These are phyloP conservation scores for Populus hybrid DNA, from an alignment of 441 rosid species.

Conservation along the genomic window DNA sequence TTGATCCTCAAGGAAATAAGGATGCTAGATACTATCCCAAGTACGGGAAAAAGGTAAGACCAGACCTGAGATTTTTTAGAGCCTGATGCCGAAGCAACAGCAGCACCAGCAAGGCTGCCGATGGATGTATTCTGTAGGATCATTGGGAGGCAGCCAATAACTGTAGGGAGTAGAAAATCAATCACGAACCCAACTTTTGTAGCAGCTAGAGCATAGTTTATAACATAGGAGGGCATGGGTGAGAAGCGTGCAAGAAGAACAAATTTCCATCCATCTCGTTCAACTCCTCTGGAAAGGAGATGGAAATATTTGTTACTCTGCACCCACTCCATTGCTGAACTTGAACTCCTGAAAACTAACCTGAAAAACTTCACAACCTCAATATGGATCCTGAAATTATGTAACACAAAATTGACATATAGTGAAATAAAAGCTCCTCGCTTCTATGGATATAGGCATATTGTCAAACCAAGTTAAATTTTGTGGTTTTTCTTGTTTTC, in stretches of 20 bases:
- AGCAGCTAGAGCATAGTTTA: constrained; percentile 87
- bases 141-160: constrained; percentile 82
- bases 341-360: constrained; percentile 69
- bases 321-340: constrained; percentile 63
- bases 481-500: too few relatives aligned
- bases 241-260: constrained; percentile 95
- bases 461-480: too few relatives aligned
- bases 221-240: constrained; percentile 80
- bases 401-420: not conserved
- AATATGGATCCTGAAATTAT: constrained; percentile 3
- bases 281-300: constrained; percentile 76
- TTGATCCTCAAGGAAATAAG: constrained; percentile 69
- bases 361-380: constrained; percentile 34
- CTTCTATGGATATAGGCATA: too few relatives aligned
- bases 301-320: constrained; percentile 66
- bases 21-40: constrained; percentile 75
- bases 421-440: too few relatives aligned
- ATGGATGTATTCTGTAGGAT: constrained; percentile 90
- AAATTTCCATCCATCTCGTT: constrained; percentile 89
- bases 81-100: constrained; percentile 70
- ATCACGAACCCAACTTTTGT: constrained; percentile 66
- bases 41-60: constrained; percentile 68
- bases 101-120: constrained; percentile 93
- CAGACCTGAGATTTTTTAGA: constrained; percentile 51
- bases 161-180: constrained; percentile 81